Evolutionary conservation across 169 alveolate species (phyloP).

Genomic region (Babesia bovis): DNA sequence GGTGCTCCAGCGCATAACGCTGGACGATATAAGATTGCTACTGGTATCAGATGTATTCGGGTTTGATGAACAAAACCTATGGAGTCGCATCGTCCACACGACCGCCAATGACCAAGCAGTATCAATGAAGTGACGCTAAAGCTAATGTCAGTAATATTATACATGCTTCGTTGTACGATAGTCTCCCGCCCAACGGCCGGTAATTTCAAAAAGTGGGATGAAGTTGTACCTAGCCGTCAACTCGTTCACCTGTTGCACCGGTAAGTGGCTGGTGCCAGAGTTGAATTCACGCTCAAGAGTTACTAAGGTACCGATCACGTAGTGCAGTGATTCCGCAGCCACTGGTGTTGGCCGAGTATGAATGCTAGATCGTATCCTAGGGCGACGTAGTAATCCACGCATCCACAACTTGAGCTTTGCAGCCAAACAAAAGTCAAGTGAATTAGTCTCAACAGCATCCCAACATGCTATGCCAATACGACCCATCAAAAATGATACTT

Average conservation of each 20-base stretch:
- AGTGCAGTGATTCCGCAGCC: slow-evolving; percentile 24
- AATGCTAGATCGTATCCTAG: slow-evolving; percentile 34
- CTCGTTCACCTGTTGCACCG: slow-evolving; percentile 40
- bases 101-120: neutral
- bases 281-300: slow-evolving; percentile 26
- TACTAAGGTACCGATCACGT: slow-evolving; percentile 28
- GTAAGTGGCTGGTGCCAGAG: slow-evolving; percentile 45
- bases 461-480: slow-evolving; percentile 61
- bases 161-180: neutral
- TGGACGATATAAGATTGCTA: slow-evolving; percentile 48
- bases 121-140: neutral
- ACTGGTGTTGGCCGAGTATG: slow-evolving; percentile 44
- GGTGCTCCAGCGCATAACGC: slow-evolving; percentile 51
- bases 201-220: slow-evolving; percentile 57
- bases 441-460: slow-evolving; percentile 55
- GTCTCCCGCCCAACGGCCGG: slow-evolving; percentile 21
- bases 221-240: slow-evolving; percentile 60
- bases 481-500: slow-evolving; percentile 53
- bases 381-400: slow-evolving; percentile 35
- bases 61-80: slow-evolving; percentile 37
- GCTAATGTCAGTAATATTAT: slow-evolving; percentile 1
- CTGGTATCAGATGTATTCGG: slow-evolving; percentile 52
- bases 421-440: slow-evolving; percentile 41
- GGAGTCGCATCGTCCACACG: slow-evolving; percentile 55
- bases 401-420: slow-evolving; percentile 44